Evolutionary conservation across 768 basidiomycete species (phyloP).

Genomic region (Pisolithus albus): DNA sequence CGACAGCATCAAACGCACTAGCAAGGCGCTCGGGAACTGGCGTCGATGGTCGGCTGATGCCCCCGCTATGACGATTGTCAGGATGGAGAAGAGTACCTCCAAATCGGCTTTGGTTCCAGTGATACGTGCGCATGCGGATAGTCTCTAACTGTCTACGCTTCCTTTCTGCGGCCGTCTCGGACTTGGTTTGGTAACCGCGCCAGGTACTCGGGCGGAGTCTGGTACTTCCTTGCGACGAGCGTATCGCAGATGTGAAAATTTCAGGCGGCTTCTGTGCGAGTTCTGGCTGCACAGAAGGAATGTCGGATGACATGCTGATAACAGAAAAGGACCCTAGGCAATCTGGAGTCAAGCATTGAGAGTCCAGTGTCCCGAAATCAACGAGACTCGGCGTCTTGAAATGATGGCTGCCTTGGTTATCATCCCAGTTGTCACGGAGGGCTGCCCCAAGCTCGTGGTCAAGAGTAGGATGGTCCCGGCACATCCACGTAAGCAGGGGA

Average conservation of each 20-base stretch:
- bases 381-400: constrained; percentile 51
- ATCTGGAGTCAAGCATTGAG: constrained; percentile 26
- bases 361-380: constrained; percentile 36
- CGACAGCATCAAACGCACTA: constrained; percentile 39
- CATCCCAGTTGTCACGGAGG: constrained; percentile 28
- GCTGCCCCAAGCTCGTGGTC: constrained; percentile 54
- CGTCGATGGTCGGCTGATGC: constrained; percentile 21
- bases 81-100: constrained; percentile 26
- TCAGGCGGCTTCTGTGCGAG: background rate
- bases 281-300: background rate
- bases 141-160: constrained; percentile 40
- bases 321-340: constrained; percentile 3
- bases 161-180: constrained; percentile 17
- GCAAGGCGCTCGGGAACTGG: constrained; percentile 36
- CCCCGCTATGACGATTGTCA: constrained; percentile 10
- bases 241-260: constrained; percentile 1
- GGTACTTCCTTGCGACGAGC: constrained; percentile 6
- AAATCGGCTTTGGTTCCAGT: constrained; percentile 55
- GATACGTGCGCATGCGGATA: constrained; percentile 49
- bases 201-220: constrained; percentile 6
- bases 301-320: background rate
- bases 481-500: constrained; percentile 5
- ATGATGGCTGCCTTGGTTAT: constrained; percentile 34
- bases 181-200: constrained; percentile 6
- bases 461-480: constrained; percentile 32